Conservation (phyloP, 257 asterid genomes). For the Buddleja alternifolia region DNA sequence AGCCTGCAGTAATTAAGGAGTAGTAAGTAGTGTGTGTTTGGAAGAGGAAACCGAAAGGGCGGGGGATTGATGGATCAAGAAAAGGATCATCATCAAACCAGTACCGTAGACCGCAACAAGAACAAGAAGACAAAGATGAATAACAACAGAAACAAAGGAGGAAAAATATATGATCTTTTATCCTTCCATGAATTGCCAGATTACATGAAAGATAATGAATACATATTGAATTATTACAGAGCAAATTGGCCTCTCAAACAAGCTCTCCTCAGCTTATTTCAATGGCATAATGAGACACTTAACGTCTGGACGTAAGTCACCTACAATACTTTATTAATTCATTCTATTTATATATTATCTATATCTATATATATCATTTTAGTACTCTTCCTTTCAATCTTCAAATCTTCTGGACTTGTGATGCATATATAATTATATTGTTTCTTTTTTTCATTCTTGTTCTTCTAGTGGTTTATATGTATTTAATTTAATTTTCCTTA, state of each 20-base stretch:
- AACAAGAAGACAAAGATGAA: conserved; percentile 23
- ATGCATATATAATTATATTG: too few species aligned
- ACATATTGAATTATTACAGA: conserved; percentile 72
- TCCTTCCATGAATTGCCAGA: conserved; percentile 77
- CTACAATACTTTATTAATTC: too few species aligned
- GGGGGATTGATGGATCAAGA: conserved; percentile 45
- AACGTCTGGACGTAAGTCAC: conserved; percentile 99
- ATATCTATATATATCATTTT: too few species aligned
- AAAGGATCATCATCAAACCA: too few species aligned
- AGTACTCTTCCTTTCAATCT: background rate
- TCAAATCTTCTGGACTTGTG: too few species aligned
- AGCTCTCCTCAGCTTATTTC: conserved; percentile 79
- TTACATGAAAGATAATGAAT: conserved; percentile 96
- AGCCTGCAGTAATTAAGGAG: too few species aligned
- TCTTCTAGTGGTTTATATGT: too few species aligned
- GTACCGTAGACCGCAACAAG: too few species aligned
- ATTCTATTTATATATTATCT: background rate
- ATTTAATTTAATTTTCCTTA: too few species aligned
- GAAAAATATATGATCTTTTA: conserved; percentile 40
- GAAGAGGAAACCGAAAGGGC: conserved; percentile 43
- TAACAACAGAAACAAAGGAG: conserved; percentile 19
- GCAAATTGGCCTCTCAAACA: conserved; percentile 79
- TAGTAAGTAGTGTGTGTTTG: conserved; percentile 43
- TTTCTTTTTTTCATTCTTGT: too few species aligned
- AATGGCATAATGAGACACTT: conserved; percentile 97